A percentile compares a stretch with the other conserved stretches of the same genome.
phyloP scores from a whole-genome alignment of 352 stramenopile genomes.

The Pythium volutum region DNA sequence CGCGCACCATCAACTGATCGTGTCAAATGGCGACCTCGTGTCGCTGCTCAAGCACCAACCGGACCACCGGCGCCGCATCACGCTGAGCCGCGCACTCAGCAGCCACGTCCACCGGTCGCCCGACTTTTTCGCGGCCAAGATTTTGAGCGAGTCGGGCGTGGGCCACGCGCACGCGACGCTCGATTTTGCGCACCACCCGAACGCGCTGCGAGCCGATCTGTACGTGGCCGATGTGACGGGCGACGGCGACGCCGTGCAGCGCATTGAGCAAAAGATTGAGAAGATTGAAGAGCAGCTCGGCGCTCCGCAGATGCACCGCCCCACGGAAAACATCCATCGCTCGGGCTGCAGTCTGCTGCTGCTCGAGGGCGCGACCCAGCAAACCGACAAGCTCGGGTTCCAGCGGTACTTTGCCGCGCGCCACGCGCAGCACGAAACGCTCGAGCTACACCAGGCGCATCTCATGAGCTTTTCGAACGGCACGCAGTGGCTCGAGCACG shows the following conservation, averaged over 20 bases:
- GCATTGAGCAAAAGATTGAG: slow-evolving; percentile 61
- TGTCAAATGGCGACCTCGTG: slow-evolving; percentile 56
- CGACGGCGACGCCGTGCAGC: slow-evolving; percentile 54
- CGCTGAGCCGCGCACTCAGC: slow-evolving; percentile 70
- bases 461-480: slow-evolving; percentile 75
- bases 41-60: slow-evolving; percentile 47
- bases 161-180: slow-evolving; percentile 5
- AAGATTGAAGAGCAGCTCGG: slow-evolving; percentile 67
- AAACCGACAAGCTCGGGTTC: slow-evolving; percentile 64
- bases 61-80: slow-evolving; percentile 58
- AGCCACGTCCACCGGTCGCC: slow-evolving; percentile 47
- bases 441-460: slow-evolving; percentile 63
- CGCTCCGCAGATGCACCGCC: slow-evolving; percentile 35
- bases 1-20: slow-evolving; percentile 59
- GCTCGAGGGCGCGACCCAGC: slow-evolving; percentile 68
- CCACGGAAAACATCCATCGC: slow-evolving; percentile 51
- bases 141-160: slow-evolving; percentile 44
- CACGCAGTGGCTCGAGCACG: slow-evolving; percentile 61
- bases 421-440: slow-evolving; percentile 52
- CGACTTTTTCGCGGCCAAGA: slow-evolving; percentile 70
- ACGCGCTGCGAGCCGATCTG: slow-evolving; percentile 60
- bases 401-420: slow-evolving; percentile 60
- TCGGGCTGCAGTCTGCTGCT: slow-evolving; percentile 61
- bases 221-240: slow-evolving; percentile 70
- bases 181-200: slow-evolving; percentile 46